Base-by-base conservation (phyloP, 179 eudicot species). In the Camellia oleifera region DNA sequence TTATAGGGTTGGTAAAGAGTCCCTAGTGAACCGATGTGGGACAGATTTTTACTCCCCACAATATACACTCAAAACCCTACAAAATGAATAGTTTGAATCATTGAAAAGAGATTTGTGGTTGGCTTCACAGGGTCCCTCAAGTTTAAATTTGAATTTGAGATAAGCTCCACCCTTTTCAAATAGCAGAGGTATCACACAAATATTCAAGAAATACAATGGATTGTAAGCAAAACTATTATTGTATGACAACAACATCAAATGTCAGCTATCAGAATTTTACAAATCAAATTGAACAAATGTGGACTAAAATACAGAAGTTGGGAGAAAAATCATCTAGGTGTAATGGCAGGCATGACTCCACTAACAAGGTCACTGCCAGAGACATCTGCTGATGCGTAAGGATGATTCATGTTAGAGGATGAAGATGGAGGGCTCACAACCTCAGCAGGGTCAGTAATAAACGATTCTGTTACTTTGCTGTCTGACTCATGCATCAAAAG, bases 281-380 rank as follows among this genome's bases (percentile, higher is more conserved):
- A 77, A 26, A 26, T n/a, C 54, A 63, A 50, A 64, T 13, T 14
- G 3, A 10, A 44, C 50, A 77, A 65, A 20, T 2, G 14, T 23
- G 66, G 48, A 12, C 9, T 45, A 32, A 40, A 15, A 65, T 65
- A 52, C 72, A 65, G 7, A 50, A 45, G 26, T 32, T 23, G 8
- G 20, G 14, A n/a, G 69, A 74, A 54, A 12, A 63, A 77, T 86
- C 81, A 91, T 72, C 94, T 79, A 53, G 94, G 92, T 63, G 75
- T 1, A 61, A 91, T 87, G 80, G 85, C 75, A 58, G 90, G 91
- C 76, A 88, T 14, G 44, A 81, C 90, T 65, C 92, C 94, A 74
- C 94, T 91, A 53, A 88, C 85, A 78, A 91, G 94, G 78, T 91
- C 84, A 74, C 91, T 87, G 12, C 92, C 92, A n/a, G 88, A 86